Evolutionary conservation across 345 rosid species (phyloP).

Genomic region (Salix purpurea): DNA sequence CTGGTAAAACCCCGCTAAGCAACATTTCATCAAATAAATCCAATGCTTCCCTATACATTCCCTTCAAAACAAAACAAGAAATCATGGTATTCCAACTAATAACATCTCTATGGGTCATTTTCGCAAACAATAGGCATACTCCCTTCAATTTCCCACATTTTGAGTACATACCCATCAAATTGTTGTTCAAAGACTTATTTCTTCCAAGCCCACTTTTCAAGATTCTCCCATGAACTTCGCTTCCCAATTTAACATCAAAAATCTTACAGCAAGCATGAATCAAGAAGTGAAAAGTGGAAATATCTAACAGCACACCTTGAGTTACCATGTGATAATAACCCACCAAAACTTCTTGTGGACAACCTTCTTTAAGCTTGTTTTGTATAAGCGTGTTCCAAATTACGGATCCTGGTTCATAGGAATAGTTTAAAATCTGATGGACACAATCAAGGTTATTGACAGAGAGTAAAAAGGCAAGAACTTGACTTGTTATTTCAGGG

Average conservation of each 20-base stretch:
- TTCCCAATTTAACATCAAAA: neutral
- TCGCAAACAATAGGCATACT: neutral
- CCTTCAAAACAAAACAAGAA: slow-evolving; percentile 3
- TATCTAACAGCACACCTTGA: neutral
- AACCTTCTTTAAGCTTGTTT: neutral
- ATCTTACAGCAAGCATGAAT: neutral
- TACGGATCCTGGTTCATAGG: neutral
- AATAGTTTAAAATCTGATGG: neutral
- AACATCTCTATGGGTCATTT: neutral
- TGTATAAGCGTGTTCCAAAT: slow-evolving; percentile 8
- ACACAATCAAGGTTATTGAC: neutral
- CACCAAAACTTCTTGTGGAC: neutral
- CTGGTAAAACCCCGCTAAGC: slow-evolving; percentile 5
- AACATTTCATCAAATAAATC: slow-evolving; percentile 9
- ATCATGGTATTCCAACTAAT: slow-evolving; percentile 14
- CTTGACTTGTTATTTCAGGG: neutral
- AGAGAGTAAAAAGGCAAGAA: neutral
- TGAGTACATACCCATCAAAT: slow-evolving; percentile 12
- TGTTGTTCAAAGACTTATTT: slow-evolving; percentile 5
- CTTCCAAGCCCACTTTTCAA: slow-evolving; percentile 10
- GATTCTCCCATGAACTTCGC: slow-evolving; percentile 14
- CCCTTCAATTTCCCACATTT: slow-evolving; percentile 4
- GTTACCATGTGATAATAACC: slow-evolving; percentile 2
- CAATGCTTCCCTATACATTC: slow-evolving; percentile 10
- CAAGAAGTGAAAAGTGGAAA: slow-evolving; percentile 6